Evolutionary conservation across 2,329 filamentous ascomycete species (phyloP), one percentile per base, ranked within the genome.

Genomic region (Colletotrichum sp.): DNA sequence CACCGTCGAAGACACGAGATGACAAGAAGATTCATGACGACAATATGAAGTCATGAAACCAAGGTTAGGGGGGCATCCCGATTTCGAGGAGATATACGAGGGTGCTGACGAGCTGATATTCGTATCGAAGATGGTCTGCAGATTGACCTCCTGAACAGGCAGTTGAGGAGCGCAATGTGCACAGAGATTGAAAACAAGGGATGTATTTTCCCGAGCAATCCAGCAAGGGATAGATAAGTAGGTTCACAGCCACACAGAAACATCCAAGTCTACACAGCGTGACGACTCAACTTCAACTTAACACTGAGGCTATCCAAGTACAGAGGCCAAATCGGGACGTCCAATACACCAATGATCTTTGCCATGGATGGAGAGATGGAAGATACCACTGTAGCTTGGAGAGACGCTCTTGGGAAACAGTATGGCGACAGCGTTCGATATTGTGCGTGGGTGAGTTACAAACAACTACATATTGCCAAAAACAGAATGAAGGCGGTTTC

Each of bases 111-210:
- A 3, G 1, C 11, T 4, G 2, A 22, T 22, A 22, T 48, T 48
- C 13, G 0, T 48, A 3, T 12, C 0, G 0, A 36, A 36, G 34
- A 16, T 36, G 15, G 0, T 36, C 34, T 36, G 34, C 34, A 36
- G 0, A 16, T 36, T 36, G 15, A 36, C 34, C 34, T 36, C 34
- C 3, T 36, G 34, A 0, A 15, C 15, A 16, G 34, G 34, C 34
- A 36, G 34, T 36, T 36, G 34, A 36, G 34, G 34, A 36, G 34
- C 1, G 0, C 15, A 16, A 36, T 36, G 34, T 36, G 13, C 1
- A 36, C 15, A 1, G 13, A 36, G 34, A 36, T 36, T 36, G 15
- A 36, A 16, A 15, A 16, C 1, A 1, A 36, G 15, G 34, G 0
- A 36, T 36, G 34, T 16, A 16, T 36, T 36, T 36, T 1, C 34